Base-by-base conservation (phyloP, 805 yeast genomes). In the Cyberlindnera veronae region DNA sequence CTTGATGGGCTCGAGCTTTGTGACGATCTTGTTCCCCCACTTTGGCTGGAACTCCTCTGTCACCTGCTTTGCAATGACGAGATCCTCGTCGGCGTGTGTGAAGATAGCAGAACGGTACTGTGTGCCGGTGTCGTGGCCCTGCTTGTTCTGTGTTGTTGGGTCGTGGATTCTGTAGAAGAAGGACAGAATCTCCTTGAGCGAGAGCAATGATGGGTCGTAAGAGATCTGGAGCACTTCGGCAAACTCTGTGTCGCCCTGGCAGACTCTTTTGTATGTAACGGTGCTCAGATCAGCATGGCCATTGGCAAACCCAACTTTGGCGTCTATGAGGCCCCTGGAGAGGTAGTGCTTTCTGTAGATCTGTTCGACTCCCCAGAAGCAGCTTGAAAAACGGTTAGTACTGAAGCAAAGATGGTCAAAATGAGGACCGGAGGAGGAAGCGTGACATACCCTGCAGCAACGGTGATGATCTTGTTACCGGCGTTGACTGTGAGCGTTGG, bases 121-220 rank as follows among this genome's bases (percentile, higher is more conserved):
- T 1, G 91, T 77, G 9, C 99, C 99, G 8, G 54, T 53, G 57
- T 91, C 97, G 15, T 86, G 84, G 3, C 99, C 99, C 63, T 93
- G 98, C 2, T 74, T 57, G 55, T 90, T 79, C 38, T 72, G 45
- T 3, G 89, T 81, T 3, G 98, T 93, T 34, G 99, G 98, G 63
- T 93, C 98, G 61, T 91, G 99, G 61, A 88, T 87, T 54, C 83
- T 72, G 68, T 88, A 90, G 69, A 91, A 93, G 51, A 90, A 86
- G 41, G 82, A 90, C 31, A 87, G 63, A 32, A 91, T 64, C 21
- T 83, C 85, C 41, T 64, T 74, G 53, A 79, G 71, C 4, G 76
- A 45, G 2, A 86, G 71, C n/a, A 61, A 49, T 3, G 70, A 48
- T 18, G 96, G 96, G 54, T 89, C 90, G 55, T 76, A 93, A 1